Evolutionary conservation across 768 basidiomycete species (phyloP), one percentile per base, ranked within the genome.

Genomic region (Punctularia strigosozonata): DNA sequence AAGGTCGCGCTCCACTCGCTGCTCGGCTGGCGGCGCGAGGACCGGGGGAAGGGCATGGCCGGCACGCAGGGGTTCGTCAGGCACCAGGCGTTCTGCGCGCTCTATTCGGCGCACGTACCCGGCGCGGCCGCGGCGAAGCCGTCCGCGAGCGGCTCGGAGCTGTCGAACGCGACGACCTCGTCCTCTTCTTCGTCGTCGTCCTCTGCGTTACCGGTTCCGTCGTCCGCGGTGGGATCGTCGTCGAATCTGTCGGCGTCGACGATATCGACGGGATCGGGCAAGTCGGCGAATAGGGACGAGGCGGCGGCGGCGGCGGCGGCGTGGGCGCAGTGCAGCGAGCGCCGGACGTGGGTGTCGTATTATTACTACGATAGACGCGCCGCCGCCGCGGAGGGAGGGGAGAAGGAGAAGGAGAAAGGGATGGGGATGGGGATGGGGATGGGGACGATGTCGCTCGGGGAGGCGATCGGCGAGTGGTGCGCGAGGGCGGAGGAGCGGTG

Each of bases 21-120:
- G 3, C 59, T 78, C 0, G 80, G 80, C 1, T 84, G 80, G 79
- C 69, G 73, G 28, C 54, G 64, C 26, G 64, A 66, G 26, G 50
- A 61, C 7, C 43, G 49, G 8, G 44, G 47, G 2, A 57, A 51
- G 13, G 67, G 65, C 4, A 69, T 80, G 70, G 51, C 54, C 5
- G 75, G 73, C 6, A 56, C 63, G 4, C 31, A 45, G 2, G 75
- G 75, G 10, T 81, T 82, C 41, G 56, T 73, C 15, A 55, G 70
- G 18, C 75, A 78, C 31, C 80, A 83, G 47, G 64, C 60, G 30
- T 53, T 81, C 15, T 69, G 68, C 1, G 59, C 75, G 6, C 53
- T 80, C 5, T 64, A 69, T 36, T 66, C 69, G 12, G 56, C 61
- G 34, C 65, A 72, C 25, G 43, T 62, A 5, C 52, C 48, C 6